Base-by-base conservation (phyloP, 1,139 yeast genomes). In the Yamadazyma taylorii region DNA sequence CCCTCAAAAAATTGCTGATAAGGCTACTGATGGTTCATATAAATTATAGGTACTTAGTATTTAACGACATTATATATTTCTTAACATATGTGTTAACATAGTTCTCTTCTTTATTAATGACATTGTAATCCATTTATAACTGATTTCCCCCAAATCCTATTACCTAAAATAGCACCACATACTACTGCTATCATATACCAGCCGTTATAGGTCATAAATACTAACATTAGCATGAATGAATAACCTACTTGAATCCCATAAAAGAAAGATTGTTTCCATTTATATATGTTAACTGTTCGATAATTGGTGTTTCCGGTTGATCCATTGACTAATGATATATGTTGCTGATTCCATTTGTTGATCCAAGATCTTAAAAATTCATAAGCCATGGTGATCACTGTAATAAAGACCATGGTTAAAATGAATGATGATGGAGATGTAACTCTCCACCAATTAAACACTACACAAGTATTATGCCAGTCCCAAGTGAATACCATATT, bases 401-500 rank as follows among this genome's bases (percentile, higher is more conserved):
- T 69, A 17, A 86, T 67, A 1, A 75, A 73, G 1, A 75, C 13
- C 31, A 84, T 56, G 1, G 88, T 71, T 5, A 77, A 40, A 2
- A 82, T 15, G 37, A 86, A 74, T 10, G 78, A 81, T 1, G 55
- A 32, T n/a, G 60, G 51, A 1, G 81, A 73, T 33, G 66, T 69
- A 34, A 85, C 73, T 48, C 83, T 90, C 95, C 95, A 85, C 88
- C 90, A 83, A 43, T 64, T 61, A 59, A 82, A 84, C 10, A 85
- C 75, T 12, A 85, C 75, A 55, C 95, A 85, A 11, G 85, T 69
- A 55, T 85, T 76, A 36, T 75, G 67, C 66, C 85, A 81, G 48
- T 80, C 78, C 94, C 95, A 86, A 9, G 90, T 85, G 59, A 85
- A 85, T n/a, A 83, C 52, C 92, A 84, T 85, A 57, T 79, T 75